Conservation (phyloP, 129 eudicot genomes). For the Solidago caesia region DNA sequence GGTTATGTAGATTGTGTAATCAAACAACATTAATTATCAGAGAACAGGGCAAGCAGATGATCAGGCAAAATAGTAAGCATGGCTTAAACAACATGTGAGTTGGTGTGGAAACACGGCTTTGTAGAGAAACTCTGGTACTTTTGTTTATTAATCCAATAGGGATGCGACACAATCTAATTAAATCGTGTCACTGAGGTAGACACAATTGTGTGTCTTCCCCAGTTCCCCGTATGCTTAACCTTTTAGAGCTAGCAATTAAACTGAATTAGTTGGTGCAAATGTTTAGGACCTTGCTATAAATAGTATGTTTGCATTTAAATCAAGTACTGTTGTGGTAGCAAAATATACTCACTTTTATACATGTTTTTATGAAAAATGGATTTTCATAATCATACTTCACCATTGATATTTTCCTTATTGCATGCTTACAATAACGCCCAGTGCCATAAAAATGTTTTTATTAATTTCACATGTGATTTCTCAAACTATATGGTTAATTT, state of each 20-base stretch:
- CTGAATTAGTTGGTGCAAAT: not conserved
- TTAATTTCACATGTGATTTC: slow-evolving; percentile 9
- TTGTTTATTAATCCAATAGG: not conserved
- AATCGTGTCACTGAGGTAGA: not conserved
- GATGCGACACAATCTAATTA: too few species aligned
- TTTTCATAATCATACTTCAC: slow-evolving; percentile 13
- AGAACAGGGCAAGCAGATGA: not conserved
- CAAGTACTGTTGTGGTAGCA: not conserved
- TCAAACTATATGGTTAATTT: slow-evolving; percentile 6
- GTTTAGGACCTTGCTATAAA: slow-evolving; percentile 8
- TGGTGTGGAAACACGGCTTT: not conserved
- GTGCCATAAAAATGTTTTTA: not conserved
- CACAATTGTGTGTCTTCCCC: slow-evolving; percentile 10
- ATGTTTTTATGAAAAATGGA: not conserved
- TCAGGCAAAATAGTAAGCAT: not conserved
- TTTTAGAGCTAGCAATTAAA: not conserved
- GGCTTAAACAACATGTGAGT: not conserved
- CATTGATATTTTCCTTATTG: not conserved
- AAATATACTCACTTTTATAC: not conserved
- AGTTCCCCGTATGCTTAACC: not conserved
- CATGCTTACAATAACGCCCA: not conserved
- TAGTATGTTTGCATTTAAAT: not conserved
- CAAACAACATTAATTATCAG: not conserved
- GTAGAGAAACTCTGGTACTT: not conserved
- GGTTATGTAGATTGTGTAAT: not conserved